These are phyloP conservation scores for Sanghuangporus baumii DNA, from an alignment of 1,284 basidiomycete species.

Conservation along the genomic window DNA sequence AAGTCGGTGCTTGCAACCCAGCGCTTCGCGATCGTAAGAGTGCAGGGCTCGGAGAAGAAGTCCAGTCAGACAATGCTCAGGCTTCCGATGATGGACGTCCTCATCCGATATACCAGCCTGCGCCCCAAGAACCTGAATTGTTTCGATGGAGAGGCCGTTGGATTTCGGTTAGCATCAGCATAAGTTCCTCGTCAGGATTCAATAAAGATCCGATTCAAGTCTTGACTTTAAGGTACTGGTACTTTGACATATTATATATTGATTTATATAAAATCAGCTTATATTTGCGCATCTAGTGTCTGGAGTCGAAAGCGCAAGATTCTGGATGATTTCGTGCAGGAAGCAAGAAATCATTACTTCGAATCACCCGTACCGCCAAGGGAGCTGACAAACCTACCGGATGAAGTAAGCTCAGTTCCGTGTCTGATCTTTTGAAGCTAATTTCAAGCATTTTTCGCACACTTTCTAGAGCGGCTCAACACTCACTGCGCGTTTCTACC, in stretches of 20 bases:
- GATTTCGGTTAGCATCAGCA: constrained; percentile 12
- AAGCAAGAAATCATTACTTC: constrained; percentile 16
- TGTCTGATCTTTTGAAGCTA: neutral
- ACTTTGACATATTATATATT: neutral
- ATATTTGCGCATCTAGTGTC: neutral
- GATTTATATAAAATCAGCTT: neutral
- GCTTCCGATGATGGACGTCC: constrained; percentile 5
- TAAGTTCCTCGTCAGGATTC: neutral
- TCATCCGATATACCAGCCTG: constrained; percentile 14
- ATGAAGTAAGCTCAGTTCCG: neutral
- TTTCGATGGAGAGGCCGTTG: constrained; percentile 13
- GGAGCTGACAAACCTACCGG: constrained; percentile 4
- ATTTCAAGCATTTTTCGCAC: neutral
- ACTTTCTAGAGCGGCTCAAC: constrained; percentile 6
- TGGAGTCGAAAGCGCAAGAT: constrained; percentile 18
- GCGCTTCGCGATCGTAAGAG: neutral
- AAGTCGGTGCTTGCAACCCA: constrained; percentile 11
- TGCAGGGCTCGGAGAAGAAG: neutral
- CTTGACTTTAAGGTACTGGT: constrained; percentile 8
- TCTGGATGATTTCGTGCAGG: constrained; percentile 16
- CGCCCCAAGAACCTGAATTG: constrained; percentile 10
- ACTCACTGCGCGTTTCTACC: constrained; percentile 8
- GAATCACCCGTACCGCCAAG: constrained; percentile 10
- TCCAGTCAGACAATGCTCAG: neutral
- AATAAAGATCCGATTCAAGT: neutral